Evolutionary conservation across 192 early-diverging fungal species (phyloP).

Genomic region (Rhizoclosmatium sp.): DNA sequence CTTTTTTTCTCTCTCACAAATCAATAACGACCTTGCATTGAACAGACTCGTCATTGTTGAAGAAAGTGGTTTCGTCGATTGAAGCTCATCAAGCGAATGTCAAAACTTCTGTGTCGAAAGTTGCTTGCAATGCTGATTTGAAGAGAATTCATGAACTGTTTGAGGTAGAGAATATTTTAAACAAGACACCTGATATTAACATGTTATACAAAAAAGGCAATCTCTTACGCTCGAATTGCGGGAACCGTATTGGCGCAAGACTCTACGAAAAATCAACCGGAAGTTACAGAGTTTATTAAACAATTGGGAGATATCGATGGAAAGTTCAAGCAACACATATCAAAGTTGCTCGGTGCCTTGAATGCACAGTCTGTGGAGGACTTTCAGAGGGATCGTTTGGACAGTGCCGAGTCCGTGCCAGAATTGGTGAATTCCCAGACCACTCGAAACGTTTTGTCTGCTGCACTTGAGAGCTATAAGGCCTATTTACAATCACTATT

Average conservation of each 20-base stretch:
- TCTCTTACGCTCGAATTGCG: conserved; percentile 14
- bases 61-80: not conserved
- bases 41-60: not conserved
- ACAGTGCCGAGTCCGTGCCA: no score
- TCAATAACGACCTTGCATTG: not conserved
- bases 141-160: conserved; percentile 11
- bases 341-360: no score
- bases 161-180: conserved; percentile 24
- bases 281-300: no score
- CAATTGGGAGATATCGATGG: no score
- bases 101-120: not conserved
- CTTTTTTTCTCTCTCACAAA: not conserved
- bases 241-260: not conserved
- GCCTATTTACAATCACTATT: no score
- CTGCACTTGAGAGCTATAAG: no score
- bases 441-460: no score
- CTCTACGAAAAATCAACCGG: no score
- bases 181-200: not conserved
- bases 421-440: no score
- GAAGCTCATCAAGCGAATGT: not conserved
- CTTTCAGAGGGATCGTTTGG: no score
- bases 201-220: not conserved
- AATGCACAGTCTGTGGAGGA: no score
- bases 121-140: not conserved
- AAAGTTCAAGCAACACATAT: no score